Percentiles rank a stretch among this genome's conserved stretches.
These are phyloP conservation scores for Agaricales sp. DNA, from an alignment of 1,284 basidiomycete species.

Conservation along the genomic window DNA sequence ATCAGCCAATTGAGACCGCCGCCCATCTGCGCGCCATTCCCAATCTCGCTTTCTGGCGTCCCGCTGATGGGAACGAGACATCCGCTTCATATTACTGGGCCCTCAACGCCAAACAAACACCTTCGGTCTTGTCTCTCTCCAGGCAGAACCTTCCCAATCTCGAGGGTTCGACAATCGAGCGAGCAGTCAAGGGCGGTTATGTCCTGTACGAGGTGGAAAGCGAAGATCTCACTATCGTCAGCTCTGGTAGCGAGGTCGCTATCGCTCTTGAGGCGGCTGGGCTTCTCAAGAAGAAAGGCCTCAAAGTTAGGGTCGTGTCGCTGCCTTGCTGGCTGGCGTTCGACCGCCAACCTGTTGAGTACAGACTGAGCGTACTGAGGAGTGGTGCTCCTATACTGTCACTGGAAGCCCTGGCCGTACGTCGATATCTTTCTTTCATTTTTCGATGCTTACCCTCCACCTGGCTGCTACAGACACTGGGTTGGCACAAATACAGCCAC, in stretches of 20 bases:
- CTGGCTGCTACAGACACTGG: conserved; percentile 60
- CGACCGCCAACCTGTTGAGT: conserved; percentile 74
- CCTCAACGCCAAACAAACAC: conserved; percentile 64
- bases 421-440: conserved; percentile 13
- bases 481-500: conserved; percentile 84
- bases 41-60: conserved; percentile 87
- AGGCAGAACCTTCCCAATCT: conserved; percentile 93
- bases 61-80: conserved; percentile 91
- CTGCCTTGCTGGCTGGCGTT: conserved; percentile 89
- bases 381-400: conserved; percentile 86
- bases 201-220: conserved; percentile 72
- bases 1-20: conserved; percentile 89
- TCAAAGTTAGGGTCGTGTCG: conserved; percentile 80
- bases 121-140: conserved; percentile 82
- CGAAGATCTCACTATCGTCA: conserved; percentile 82
- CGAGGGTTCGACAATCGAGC: conserved; percentile 80
- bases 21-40: conserved; percentile 83
- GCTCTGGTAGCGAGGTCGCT: conserved; percentile 81
- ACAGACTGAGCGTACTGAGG: conserved; percentile 78
- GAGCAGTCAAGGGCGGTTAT: conserved; percentile 81
- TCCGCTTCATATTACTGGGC: conserved; percentile 84
- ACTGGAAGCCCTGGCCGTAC: conserved; percentile 73
- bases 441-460: background rate
- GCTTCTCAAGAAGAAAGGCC: conserved; percentile 63
- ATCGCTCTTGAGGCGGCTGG: conserved; percentile 82